These are phyloP conservation scores for Syncephalastrum sp. DNA, from an alignment of 371 early-diverging fungal species.

Conservation along the genomic window DNA sequence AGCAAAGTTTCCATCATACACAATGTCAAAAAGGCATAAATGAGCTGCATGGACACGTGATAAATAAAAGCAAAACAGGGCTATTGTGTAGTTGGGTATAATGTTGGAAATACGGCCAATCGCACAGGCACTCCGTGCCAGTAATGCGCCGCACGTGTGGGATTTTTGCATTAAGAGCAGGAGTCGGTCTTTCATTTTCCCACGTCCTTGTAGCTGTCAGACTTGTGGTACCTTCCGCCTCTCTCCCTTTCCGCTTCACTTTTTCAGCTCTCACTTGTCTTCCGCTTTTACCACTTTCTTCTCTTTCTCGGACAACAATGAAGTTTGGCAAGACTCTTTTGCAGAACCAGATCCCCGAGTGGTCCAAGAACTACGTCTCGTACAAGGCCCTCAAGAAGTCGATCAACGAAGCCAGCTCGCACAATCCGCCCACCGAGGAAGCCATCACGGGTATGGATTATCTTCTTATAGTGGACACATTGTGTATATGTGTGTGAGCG, in stretches of 20 bases:
- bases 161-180: too few relatives aligned
- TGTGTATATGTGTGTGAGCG: constrained; percentile 2
- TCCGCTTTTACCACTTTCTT: constrained; percentile 1
- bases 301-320: constrained; percentile 38
- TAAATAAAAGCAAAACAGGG: too few relatives aligned
- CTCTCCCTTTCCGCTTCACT: background rate
- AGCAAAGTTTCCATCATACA: too few relatives aligned
- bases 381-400: constrained; percentile 68
- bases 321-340: constrained; percentile 72
- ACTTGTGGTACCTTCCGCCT: too few relatives aligned
- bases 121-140: too few relatives aligned
- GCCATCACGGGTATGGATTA: constrained; percentile 37
- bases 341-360: constrained; percentile 68
- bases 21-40: too few relatives aligned
- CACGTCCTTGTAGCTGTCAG: too few relatives aligned
- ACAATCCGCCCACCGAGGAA: constrained; percentile 37
- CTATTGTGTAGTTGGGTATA: too few relatives aligned
- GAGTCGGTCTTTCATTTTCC: too few relatives aligned
- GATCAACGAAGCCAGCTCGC: constrained; percentile 55
- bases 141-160: too few relatives aligned
- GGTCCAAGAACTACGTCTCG: constrained; percentile 64
- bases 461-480: background rate
- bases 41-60: too few relatives aligned
- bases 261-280: constrained; percentile 1
- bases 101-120: too few relatives aligned